phyloP scores from a whole-genome alignment of 164 flowering plant species.

The Vitis amurensis region DNA sequence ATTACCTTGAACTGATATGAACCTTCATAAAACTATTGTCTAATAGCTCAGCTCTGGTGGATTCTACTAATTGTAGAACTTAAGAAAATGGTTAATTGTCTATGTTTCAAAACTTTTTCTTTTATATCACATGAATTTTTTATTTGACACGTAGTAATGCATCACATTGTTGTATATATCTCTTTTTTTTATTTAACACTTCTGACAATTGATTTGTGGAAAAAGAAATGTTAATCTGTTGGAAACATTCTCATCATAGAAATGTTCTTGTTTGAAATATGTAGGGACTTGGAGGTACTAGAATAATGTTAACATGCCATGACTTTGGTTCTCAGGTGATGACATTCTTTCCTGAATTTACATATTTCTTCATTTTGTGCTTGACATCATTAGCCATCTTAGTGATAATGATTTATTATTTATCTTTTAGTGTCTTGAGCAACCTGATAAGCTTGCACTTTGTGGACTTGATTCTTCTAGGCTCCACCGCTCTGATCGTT shows the following conservation, averaged over 20 bases:
- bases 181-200: neutral
- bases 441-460: conserved; percentile 69
- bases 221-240: neutral
- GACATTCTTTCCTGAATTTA: conserved; percentile 7
- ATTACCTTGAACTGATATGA: too few relatives aligned
- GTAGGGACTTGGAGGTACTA: conserved; percentile 67
- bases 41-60: too few relatives aligned
- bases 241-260: neutral
- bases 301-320: conserved; percentile 70
- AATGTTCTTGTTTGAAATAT: conserved; percentile 2
- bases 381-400: neutral
- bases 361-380: neutral
- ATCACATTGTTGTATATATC: neutral
- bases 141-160: neutral
- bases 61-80: too few relatives aligned
- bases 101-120: neutral
- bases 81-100: too few relatives aligned
- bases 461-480: conserved; percentile 83
- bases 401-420: conserved; percentile 5
- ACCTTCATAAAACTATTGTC: too few relatives aligned
- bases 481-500: conserved; percentile 72
- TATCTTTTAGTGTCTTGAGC: conserved; percentile 52
- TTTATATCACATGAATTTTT: neutral
- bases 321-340: conserved; percentile 50
- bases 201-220: too few relatives aligned